Base-by-base conservation (phyloP, 2,329 filamentous ascomycete species). In the Cladosporium sp. region DNA sequence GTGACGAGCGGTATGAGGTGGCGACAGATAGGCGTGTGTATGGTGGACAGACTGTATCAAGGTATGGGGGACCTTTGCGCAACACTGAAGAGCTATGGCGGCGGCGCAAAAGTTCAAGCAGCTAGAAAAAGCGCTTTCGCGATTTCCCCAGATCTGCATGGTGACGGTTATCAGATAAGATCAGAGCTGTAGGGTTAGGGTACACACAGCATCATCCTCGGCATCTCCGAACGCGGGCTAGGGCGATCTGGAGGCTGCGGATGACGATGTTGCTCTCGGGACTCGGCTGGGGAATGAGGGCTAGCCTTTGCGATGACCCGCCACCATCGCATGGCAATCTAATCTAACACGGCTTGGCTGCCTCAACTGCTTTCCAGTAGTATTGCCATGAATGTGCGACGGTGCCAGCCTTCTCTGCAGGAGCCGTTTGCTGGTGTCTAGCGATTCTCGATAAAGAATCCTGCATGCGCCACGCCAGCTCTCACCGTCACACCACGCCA, bases 81-180 rank as follows among this genome's bases (percentile, higher is more conserved):
- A 53, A 31, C 28, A 29, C 50, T 21, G 28, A 55, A 55, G 52
- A 55, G 52, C 52, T 55, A 29, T 55, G 28, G 52, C 52, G 37
- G 21, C n/a, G 40, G 23, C 23, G 23, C 50, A 53, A 53, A 53
- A 53, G 50, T 53, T 53, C 50, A 28, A 31, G 52, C 52, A 46
- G 40, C 40, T 46, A 46, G 40, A 46, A 46, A 46, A 46, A 46
- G 40, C 40, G 40, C 40, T 46, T 46, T 46, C 40, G 40, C 40
- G 40, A 21, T 3, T 46, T 46, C 40, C 40, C 40, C 65, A 64
- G 61, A 67, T 64, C 65, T 37, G 37, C 53, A 62, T 46, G 61
- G 31, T 6, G 23, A 26, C 49, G 16, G 44, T 28, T 21, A 46
- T 46, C n/a, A 46, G 40, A 46, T 46, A 21, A 46, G 40, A 46